Evolutionary conservation across 2,329 filamentous ascomycete species (phyloP).

Genomic region (Alternaria sp.): DNA sequence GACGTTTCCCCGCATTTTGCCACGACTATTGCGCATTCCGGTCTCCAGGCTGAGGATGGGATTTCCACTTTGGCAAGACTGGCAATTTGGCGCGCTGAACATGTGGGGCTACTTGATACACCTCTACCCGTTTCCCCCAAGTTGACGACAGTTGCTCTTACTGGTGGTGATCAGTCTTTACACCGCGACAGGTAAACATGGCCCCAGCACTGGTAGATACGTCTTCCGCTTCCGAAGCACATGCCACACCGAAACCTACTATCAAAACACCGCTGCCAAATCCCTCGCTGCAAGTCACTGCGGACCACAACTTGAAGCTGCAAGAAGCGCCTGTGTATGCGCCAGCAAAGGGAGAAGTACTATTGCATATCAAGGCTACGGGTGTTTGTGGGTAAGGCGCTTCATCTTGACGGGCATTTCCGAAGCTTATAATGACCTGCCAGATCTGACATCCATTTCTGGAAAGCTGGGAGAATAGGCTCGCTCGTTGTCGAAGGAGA

Average conservation of each 20-base stretch:
- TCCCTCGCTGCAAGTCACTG: constrained; percentile 65
- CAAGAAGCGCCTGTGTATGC: constrained; percentile 64
- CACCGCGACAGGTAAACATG: constrained; percentile 9
- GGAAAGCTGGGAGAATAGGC: constrained; percentile 69
- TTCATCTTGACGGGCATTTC: not conserved
- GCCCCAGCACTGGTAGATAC: not conserved
- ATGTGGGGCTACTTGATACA: not conserved
- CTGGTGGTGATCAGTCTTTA: not conserved
- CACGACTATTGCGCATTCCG: not conserved
- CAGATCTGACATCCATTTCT: constrained; percentile 72
- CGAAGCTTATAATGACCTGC: not conserved
- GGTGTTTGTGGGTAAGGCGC: constrained; percentile 65
- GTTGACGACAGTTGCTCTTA: not conserved
- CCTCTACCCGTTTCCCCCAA: rapidly evolving
- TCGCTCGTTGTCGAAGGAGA: constrained; percentile 66
- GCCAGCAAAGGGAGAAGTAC: constrained; percentile 61
- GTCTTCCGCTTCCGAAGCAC: constrained; percentile 5
- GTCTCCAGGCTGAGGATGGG: not conserved
- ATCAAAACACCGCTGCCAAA: constrained; percentile 50
- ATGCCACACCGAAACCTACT: constrained; percentile 9
- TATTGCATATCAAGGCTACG: constrained; percentile 67
- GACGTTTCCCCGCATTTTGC: constrained; percentile 8
- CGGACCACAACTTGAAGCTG: constrained; percentile 64
- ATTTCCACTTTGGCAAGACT: not conserved
- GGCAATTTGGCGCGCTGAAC: not conserved